phyloP scores from a whole-genome alignment of 2,329 filamentous ascomycete species.

The Claviceps sp. region DNA sequence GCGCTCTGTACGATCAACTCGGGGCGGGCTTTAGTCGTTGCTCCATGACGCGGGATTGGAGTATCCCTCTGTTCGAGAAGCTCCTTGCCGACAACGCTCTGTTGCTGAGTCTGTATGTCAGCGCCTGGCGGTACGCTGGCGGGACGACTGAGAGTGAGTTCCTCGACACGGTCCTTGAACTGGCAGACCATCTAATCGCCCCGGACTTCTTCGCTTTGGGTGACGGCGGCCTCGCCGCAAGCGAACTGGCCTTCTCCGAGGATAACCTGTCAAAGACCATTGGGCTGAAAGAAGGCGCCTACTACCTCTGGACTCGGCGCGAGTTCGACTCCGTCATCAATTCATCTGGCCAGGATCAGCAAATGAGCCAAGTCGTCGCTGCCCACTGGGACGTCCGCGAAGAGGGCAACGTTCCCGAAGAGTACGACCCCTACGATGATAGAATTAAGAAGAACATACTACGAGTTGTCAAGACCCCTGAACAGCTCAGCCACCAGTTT shows the following conservation, averaged over 20 bases:
- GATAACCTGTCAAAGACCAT: constrained; percentile 57
- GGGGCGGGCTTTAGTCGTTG: constrained; percentile 53
- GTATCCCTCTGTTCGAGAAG: constrained; percentile 92
- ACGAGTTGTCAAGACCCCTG: constrained; percentile 52
- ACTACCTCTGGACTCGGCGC: constrained; percentile 84
- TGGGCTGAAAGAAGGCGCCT: constrained; percentile 82
- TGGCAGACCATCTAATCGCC: constrained; percentile 73
- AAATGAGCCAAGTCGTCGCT: constrained; percentile 60
- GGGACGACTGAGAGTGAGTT: constrained; percentile 52
- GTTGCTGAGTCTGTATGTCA: constrained; percentile 68
- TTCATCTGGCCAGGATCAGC: constrained; percentile 22
- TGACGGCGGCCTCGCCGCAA: constrained; percentile 68
- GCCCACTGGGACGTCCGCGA: constrained; percentile 73
- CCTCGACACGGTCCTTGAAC: constrained; percentile 63
- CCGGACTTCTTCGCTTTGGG: constrained; percentile 45
- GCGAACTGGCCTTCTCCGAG: constrained; percentile 75
- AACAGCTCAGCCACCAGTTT: constrained; percentile 62
- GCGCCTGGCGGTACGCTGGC: constrained; percentile 57
- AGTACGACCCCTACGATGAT: constrained; percentile 82
- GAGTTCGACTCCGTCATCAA: constrained; percentile 67
- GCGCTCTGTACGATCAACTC: constrained; percentile 42
- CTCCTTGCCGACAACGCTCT: constrained; percentile 90
- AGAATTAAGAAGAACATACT: constrained; percentile 90
- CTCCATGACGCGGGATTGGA: constrained; percentile 85
- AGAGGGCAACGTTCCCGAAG: constrained; percentile 72